Evolutionary conservation across 495 filamentous ascomycete genomes (phyloP).

Genomic region (Aspergillus wentii): DNA sequence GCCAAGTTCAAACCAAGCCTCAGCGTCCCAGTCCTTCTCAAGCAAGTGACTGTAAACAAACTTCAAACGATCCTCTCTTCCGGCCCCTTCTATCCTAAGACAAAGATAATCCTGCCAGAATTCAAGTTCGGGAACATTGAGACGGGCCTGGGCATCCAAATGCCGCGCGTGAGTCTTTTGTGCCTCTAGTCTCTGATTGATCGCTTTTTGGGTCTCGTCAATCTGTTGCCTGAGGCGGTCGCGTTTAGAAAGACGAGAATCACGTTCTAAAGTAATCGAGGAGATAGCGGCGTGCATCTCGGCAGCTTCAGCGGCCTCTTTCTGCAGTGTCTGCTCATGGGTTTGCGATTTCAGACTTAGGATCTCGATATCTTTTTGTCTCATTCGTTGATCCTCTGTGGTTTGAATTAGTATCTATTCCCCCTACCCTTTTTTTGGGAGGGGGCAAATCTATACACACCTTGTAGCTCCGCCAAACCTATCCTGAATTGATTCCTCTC

Average conservation of each 20-base stretch:
- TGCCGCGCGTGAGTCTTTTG: constrained; percentile 59
- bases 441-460: constrained; percentile 36
- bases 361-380: constrained; percentile 81
- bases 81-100: constrained; percentile 84
- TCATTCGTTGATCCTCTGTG: constrained; percentile 85
- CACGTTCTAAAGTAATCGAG: constrained; percentile 67
- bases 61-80: constrained; percentile 77
- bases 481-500: constrained; percentile 92
- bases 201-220: constrained; percentile 64
- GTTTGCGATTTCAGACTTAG: constrained; percentile 69
- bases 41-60: constrained; percentile 83
- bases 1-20: constrained; percentile 90
- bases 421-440: neutral
- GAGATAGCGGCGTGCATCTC: constrained; percentile 84
- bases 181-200: constrained; percentile 55
- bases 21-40: constrained; percentile 81
- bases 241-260: constrained; percentile 65
- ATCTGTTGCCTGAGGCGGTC: constrained; percentile 76
- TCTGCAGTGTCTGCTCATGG: constrained; percentile 74
- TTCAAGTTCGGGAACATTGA: constrained; percentile 85
- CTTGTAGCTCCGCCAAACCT: constrained; percentile 84
- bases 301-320: constrained; percentile 79
- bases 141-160: constrained; percentile 71
- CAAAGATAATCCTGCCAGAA: constrained; percentile 94
- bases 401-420: constrained; percentile 13